phyloP scores from a whole-genome alignment of 2,329 filamentous ascomycete species.

The Xylariaceae sp. region DNA sequence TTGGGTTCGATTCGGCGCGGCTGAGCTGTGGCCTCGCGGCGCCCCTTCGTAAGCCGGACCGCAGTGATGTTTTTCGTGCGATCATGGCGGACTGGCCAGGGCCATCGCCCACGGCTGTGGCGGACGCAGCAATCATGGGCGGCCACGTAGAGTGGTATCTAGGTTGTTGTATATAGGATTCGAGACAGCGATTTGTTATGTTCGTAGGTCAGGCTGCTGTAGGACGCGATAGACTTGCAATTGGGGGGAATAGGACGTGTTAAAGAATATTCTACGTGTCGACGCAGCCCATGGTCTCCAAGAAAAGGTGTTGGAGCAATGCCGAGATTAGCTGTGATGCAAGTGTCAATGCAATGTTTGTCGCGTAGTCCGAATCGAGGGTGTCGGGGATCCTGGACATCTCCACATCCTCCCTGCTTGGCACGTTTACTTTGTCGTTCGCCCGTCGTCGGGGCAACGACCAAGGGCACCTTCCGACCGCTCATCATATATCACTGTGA shows the following conservation, averaged over 20 bases:
- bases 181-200: constrained; percentile 8
- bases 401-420: constrained; percentile 18
- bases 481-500: not conserved
- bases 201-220: no score
- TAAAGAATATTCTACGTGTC: constrained; percentile 42
- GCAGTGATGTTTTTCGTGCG: constrained; percentile 52
- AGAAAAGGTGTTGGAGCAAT: constrained; percentile 30
- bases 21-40: constrained; percentile 45
- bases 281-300: constrained; percentile 36
- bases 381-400: constrained; percentile 12
- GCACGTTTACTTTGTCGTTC: constrained; percentile 19
- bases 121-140: constrained; percentile 28
- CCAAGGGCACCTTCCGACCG: not conserved
- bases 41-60: constrained; percentile 53
- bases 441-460: constrained; percentile 29
- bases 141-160: constrained; percentile 13
- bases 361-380: constrained; percentile 23
- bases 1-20: constrained; percentile 46
- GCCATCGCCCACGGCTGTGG: constrained; percentile 55
- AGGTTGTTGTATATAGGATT: constrained; percentile 13
- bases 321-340: constrained; percentile 36
- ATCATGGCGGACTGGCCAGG: constrained; percentile 45
- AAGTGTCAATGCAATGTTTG: constrained; percentile 34
- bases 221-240: constrained; percentile 23
- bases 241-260: constrained; percentile 26